Conservation (phyloP, 1,284 basidiomycete genomes). For the Waitea zeae region DNA sequence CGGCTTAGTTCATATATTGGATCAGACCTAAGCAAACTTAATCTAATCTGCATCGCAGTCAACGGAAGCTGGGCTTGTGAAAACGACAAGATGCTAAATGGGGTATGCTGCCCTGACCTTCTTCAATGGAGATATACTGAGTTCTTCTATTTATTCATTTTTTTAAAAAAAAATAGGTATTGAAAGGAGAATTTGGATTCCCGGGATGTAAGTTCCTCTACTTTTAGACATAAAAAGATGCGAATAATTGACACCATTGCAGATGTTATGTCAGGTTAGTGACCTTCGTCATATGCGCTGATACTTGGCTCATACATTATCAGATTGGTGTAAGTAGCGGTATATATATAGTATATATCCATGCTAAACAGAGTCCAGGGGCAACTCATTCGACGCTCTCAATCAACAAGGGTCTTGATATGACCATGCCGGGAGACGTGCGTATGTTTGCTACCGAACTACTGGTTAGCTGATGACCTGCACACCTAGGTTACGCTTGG, state of each 20-base stretch:
- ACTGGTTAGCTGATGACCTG: not conserved
- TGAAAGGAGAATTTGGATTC: conserved; percentile 61
- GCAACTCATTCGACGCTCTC: conserved; percentile 17
- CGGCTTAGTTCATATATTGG: too few relatives aligned
- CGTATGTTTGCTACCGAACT: not conserved
- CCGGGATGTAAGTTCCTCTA: conserved; percentile 34
- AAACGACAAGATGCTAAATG: conserved; percentile 50
- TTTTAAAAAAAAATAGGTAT: too few relatives aligned
- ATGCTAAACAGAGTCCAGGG: conserved; percentile 25
- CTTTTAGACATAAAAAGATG: not conserved
- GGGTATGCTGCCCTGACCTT: conserved; percentile 8
- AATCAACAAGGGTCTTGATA: conserved; percentile 46
- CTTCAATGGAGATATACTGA: not conserved
- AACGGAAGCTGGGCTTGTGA: conserved; percentile 55
- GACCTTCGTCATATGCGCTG: not conserved
- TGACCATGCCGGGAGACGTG: conserved; percentile 45
- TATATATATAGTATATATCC: not conserved
- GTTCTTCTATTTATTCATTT: not conserved
- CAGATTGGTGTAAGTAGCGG: conserved; percentile 14
- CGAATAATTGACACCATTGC: not conserved
- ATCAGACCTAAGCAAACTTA: too few relatives aligned
- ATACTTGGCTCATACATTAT: not conserved
- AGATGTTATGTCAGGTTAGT: conserved; percentile 14
- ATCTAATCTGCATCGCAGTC: conserved; percentile 15
- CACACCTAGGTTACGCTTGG: too few relatives aligned